phyloP scores from a whole-genome alignment of 768 basidiomycete species.

The Fomitopsis pulvina region DNA sequence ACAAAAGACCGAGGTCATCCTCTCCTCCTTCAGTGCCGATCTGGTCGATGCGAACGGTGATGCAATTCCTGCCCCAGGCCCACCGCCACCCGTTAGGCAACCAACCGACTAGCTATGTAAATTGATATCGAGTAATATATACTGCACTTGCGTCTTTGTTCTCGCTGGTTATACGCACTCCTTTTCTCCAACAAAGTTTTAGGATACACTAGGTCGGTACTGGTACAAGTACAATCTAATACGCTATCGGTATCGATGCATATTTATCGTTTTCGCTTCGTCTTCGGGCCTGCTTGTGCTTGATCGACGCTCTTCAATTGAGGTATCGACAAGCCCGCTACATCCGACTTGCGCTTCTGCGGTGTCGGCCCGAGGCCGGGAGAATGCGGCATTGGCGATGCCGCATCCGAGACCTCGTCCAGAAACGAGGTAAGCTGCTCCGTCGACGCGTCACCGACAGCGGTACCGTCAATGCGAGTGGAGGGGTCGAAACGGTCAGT shows the following conservation, averaged over 20 bases:
- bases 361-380: conserved; percentile 1
- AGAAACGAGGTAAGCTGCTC: conserved; percentile 37
- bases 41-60: conserved; percentile 2
- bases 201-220: conserved; percentile 21
- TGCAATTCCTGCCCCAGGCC: background rate
- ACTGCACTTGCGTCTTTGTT: background rate
- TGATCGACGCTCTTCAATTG: conserved; percentile 3
- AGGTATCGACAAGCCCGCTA: conserved; percentile 17
- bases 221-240: conserved; percentile 20
- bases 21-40: conserved; percentile 3
- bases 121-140: background rate
- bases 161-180: background rate
- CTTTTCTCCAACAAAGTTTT: conserved; percentile 7
- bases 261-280: conserved; percentile 23
- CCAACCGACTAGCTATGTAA: background rate
- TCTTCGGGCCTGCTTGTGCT: conserved; percentile 13
- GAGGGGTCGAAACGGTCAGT: conserved; percentile 28
- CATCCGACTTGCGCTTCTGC: conserved; percentile 27
- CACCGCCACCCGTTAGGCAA: conserved; percentile 1
- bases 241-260: background rate
- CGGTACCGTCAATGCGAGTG: conserved; percentile 25
- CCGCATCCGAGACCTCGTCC: conserved; percentile 33
- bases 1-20: background rate
- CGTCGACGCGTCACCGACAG: conserved; percentile 26
- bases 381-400: conserved; percentile 4